A percentile compares a stretch with the other conserved stretches of the same genome.
Conservation (phyloP, 805 yeast species). For the Cyberlindnera mycetangii region DNA sequence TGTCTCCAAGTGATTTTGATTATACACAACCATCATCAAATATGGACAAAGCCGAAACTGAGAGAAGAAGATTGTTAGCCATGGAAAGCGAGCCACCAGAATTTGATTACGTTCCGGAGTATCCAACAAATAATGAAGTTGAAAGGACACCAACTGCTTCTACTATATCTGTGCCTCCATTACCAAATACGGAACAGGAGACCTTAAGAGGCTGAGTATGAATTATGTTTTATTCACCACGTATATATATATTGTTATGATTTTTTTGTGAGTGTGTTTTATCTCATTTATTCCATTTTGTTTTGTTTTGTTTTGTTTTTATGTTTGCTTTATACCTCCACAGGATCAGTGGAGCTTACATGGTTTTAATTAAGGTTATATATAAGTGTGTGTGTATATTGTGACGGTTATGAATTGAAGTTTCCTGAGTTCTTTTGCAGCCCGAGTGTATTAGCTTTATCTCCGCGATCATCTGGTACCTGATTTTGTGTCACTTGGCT, state of each 20-base stretch:
- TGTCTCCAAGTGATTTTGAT: constrained; percentile 4
- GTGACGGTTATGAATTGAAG: background rate
- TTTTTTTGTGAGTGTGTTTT: no score
- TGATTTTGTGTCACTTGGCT: no score
- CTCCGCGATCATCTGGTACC: no score
- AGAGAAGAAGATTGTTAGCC: constrained; percentile 34
- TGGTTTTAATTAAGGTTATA: background rate
- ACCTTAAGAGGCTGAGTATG: background rate
- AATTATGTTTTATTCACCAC: background rate
- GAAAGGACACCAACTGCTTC: constrained; percentile 2
- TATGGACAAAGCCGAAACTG: constrained; percentile 41
- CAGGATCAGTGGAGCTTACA: background rate
- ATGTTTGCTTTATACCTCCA: background rate
- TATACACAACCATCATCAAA: background rate
- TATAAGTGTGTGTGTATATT: no score
- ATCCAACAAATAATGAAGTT: constrained; percentile 11
- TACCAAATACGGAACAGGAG: background rate
- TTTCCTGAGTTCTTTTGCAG: no score
- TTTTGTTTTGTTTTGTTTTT: no score
- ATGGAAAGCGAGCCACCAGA: constrained; percentile 42
- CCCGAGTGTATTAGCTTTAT: no score
- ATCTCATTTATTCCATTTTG: no score
- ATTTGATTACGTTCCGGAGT: constrained; percentile 29
- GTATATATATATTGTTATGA: background rate
- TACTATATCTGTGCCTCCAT: background rate